These are phyloP conservation scores for Sphaceloma murrayae DNA, from an alignment of 2,329 filamentous ascomycete genomes.

Conservation along the genomic window DNA sequence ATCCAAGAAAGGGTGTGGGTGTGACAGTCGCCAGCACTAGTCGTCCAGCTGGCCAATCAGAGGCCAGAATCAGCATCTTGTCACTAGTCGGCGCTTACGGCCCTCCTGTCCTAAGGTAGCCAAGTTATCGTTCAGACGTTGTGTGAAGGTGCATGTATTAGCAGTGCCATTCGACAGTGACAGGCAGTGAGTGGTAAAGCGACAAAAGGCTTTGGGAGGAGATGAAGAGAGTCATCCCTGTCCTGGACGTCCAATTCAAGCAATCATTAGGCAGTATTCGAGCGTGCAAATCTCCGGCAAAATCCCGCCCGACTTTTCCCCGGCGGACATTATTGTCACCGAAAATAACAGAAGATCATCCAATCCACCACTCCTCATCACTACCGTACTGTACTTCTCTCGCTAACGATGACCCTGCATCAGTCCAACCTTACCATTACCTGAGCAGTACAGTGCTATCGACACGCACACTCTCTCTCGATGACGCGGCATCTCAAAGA, in stretches of 20 bases:
- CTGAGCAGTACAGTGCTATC: slow-evolving; percentile 1
- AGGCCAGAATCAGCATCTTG: slow-evolving; percentile 4
- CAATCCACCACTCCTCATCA: neutral
- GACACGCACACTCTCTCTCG: neutral
- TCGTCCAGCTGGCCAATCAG: slow-evolving; percentile 7
- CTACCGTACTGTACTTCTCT: neutral
- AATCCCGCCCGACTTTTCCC: slow-evolving; percentile 5
- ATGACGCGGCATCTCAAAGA: slow-evolving; percentile 14
- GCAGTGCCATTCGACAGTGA: too few species aligned
- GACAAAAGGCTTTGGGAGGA: too few species aligned
- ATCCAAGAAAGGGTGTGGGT: slow-evolving; percentile 1
- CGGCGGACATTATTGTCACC: slow-evolving; percentile 1
- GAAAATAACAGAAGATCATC: neutral
- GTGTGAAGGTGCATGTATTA: too few species aligned
- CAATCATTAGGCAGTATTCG: slow-evolving; percentile 7
- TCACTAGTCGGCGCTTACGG: slow-evolving; percentile 11
- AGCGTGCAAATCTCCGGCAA: slow-evolving; percentile 2
- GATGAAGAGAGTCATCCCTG: too few species aligned
- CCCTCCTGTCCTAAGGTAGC: neutral
- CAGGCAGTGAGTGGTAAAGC: too few species aligned
- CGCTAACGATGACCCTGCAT: too few species aligned
- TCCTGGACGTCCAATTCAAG: slow-evolving; percentile 4
- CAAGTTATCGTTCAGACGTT: too few species aligned
- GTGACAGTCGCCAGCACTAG: slow-evolving; percentile 13
- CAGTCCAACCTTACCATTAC: too few species aligned